Percentiles rank a stretch among this genome's conserved stretches.
phyloP scores from a whole-genome alignment of 1,284 basidiomycete species.

The Stereum hirsutum region DNA sequence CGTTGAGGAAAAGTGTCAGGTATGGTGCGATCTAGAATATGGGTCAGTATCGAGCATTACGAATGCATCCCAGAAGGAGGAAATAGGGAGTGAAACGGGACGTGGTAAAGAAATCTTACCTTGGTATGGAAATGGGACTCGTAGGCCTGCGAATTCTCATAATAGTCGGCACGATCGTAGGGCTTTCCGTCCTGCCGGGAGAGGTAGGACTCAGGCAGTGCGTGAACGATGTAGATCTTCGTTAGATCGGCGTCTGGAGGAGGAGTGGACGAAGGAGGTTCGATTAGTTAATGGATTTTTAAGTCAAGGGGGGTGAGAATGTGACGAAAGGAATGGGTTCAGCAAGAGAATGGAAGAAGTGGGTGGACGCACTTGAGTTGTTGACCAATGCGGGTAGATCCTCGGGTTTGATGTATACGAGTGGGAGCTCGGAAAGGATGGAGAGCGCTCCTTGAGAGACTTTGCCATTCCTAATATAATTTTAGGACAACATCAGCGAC shows the following conservation, averaged over 20 bases:
- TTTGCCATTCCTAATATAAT: slow-evolving; percentile 53
- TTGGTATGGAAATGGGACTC: slow-evolving; percentile 59
- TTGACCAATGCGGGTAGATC: slow-evolving; percentile 49
- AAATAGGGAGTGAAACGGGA: background rate
- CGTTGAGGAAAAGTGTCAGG: slow-evolving; percentile 77
- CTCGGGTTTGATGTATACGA: slow-evolving; percentile 44
- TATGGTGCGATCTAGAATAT: slow-evolving; percentile 67
- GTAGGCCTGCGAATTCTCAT: slow-evolving; percentile 57
- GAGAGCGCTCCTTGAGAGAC: slow-evolving; percentile 71
- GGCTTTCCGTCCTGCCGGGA: slow-evolving; percentile 38
- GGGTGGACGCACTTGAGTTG: slow-evolving; percentile 41
- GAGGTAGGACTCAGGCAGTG: slow-evolving; percentile 66
- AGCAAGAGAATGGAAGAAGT: no score
- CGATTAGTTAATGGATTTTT: background rate
- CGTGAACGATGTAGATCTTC: slow-evolving; percentile 74
- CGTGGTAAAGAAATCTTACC: no score
- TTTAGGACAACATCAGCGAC: background rate
- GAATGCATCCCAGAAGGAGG: background rate
- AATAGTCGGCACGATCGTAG: slow-evolving; percentile 68
- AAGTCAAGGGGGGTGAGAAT: slow-evolving; percentile 2
- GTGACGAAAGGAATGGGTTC: background rate
- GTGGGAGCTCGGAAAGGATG: slow-evolving; percentile 65
- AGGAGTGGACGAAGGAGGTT: background rate
- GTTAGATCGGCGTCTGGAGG: slow-evolving; percentile 40
- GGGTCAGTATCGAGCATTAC: background rate